Percentiles rank a stretch among this genome's conserved stretches.
phyloP scores from a whole-genome alignment of 1,284 basidiomycete species.

The Microbotryum silenes-acaulis region DNA sequence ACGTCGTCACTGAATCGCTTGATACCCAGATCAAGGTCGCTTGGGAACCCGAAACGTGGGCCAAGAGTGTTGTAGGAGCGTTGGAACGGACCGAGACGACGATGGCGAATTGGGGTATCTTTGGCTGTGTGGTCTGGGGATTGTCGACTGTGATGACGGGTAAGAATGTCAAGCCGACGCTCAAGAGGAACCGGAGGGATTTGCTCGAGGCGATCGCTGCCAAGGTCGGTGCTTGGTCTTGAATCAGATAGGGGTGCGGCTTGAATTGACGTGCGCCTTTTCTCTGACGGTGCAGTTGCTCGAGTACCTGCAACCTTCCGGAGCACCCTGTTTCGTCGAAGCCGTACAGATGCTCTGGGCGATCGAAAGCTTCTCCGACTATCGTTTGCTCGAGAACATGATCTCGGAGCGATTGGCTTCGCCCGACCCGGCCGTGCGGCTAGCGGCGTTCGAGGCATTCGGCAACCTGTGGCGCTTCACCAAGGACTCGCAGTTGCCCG shows the following conservation, averaged over 20 bases:
- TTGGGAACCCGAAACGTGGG: slow-evolving; percentile 41
- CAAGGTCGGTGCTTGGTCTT: slow-evolving; percentile 6
- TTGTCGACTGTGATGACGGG: slow-evolving; percentile 53
- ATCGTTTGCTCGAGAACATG: slow-evolving; percentile 62
- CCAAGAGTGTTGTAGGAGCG: slow-evolving; percentile 31
- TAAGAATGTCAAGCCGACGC: slow-evolving; percentile 48
- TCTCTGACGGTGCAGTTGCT: slow-evolving; percentile 50
- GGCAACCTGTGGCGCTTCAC: slow-evolving; percentile 86
- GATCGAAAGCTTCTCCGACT: slow-evolving; percentile 57
- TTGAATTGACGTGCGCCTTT: background rate
- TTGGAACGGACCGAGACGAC: slow-evolving; percentile 25
- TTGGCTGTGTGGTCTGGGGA: slow-evolving; percentile 58
- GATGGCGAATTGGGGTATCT: slow-evolving; percentile 54
- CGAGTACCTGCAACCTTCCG: slow-evolving; percentile 61
- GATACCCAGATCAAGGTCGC: slow-evolving; percentile 19
- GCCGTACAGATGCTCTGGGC: slow-evolving; percentile 81
- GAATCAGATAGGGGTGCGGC: background rate
- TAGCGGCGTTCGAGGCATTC: slow-evolving; percentile 67
- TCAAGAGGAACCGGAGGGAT: slow-evolving; percentile 34
- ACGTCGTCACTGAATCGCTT: background rate
- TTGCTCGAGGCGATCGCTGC: slow-evolving; percentile 5
- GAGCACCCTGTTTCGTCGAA: slow-evolving; percentile 67
- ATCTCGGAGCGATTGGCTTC: slow-evolving; percentile 62
- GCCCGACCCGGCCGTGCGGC: slow-evolving; percentile 42
- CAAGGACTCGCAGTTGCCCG: slow-evolving; percentile 72